Conservation (phyloP, 2,329 filamentous ascomycete genomes). For the Volutella citrinella region DNA sequence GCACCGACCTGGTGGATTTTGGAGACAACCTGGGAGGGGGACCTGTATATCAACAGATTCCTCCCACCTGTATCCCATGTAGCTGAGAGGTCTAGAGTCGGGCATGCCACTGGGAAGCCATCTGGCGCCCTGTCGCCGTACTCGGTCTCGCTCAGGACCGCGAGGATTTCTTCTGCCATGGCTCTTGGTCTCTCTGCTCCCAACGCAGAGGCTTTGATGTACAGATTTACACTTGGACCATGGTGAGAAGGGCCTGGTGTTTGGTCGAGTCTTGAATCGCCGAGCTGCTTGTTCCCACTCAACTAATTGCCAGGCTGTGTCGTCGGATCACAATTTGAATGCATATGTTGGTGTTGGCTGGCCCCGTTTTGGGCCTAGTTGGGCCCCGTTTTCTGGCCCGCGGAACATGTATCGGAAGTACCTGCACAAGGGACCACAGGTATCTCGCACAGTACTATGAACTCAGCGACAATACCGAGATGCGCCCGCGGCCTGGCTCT, state of each 20-base stretch:
- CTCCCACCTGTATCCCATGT: conserved; percentile 64
- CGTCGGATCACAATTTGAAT: too few species aligned
- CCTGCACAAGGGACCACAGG: conserved; percentile 1
- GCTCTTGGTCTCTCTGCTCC: too few species aligned
- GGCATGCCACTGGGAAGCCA: conserved; percentile 70
- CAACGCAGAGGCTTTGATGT: too few species aligned
- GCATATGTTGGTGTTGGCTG: too few species aligned
- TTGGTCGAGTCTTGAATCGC: conserved; percentile 1
- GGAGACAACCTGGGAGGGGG: conserved; percentile 67
- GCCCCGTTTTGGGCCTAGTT: too few species aligned
- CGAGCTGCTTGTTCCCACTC: too few species aligned
- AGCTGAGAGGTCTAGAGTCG: conserved; percentile 79
- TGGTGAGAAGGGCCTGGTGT: too few species aligned
- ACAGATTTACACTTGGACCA: too few species aligned
- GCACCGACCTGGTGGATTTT: conserved; percentile 46
- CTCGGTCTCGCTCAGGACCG: conserved; percentile 54
- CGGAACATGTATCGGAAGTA: too few species aligned
- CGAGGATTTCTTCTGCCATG: conserved; percentile 36
- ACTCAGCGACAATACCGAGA: conserved; percentile 5
- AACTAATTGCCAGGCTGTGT: too few species aligned
- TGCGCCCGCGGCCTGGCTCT: conserved; percentile 5
- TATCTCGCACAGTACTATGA: conserved; percentile 8
- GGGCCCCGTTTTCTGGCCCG: conserved; percentile 4
- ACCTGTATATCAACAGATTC: conserved; percentile 71
- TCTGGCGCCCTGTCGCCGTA: conserved; percentile 54